A percentile compares a stretch with the other conserved stretches of the same genome.
phyloP scores from a whole-genome alignment of 345 rosid genomes.

The Populus deltoides region DNA sequence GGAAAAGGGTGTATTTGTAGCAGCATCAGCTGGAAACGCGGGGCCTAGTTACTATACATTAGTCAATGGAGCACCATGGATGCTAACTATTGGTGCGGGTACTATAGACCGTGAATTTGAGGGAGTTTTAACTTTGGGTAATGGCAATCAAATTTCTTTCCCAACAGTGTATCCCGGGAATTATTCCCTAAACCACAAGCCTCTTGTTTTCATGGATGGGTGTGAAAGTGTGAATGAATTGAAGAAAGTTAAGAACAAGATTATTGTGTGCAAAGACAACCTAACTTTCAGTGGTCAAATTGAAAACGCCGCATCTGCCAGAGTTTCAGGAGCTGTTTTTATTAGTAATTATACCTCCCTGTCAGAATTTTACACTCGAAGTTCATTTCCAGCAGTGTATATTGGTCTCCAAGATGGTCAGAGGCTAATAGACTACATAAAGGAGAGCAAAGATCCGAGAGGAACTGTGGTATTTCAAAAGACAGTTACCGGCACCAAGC shows the following conservation, averaged over 20 bases:
- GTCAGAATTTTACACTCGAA: slow-evolving; percentile 23
- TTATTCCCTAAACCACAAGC: slow-evolving; percentile 3
- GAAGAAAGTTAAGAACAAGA: slow-evolving; percentile 19
- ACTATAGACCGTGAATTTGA: slow-evolving; percentile 35
- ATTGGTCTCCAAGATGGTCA: slow-evolving; percentile 23
- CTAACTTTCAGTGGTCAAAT: slow-evolving; percentile 23
- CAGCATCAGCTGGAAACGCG: slow-evolving; percentile 48
- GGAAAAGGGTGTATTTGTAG: slow-evolving; percentile 36
- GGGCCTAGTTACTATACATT: slow-evolving; percentile 28
- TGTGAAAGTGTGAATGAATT: slow-evolving; percentile 30
- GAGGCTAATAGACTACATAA: slow-evolving; percentile 28
- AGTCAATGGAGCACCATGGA: slow-evolving; percentile 48
- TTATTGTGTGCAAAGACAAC: slow-evolving; percentile 35
- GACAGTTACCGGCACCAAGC: slow-evolving; percentile 31
- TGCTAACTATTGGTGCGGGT: slow-evolving; percentile 38
- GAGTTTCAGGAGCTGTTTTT: slow-evolving; percentile 39
- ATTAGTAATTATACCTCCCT: slow-evolving; percentile 3
- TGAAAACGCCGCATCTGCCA: slow-evolving; percentile 24
- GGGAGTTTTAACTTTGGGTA: slow-evolving; percentile 33
- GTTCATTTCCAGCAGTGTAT: slow-evolving; percentile 37
- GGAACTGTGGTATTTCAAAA: slow-evolving; percentile 32
- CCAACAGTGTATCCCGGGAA: slow-evolving; percentile 38
- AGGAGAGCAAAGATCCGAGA: slow-evolving; percentile 20
- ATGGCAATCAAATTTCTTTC: slow-evolving; percentile 20
- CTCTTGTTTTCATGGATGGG: slow-evolving; percentile 32